Evolutionary conservation across 179 eudicot species (phyloP).

Genomic region (Gypsophila paniculata): DNA sequence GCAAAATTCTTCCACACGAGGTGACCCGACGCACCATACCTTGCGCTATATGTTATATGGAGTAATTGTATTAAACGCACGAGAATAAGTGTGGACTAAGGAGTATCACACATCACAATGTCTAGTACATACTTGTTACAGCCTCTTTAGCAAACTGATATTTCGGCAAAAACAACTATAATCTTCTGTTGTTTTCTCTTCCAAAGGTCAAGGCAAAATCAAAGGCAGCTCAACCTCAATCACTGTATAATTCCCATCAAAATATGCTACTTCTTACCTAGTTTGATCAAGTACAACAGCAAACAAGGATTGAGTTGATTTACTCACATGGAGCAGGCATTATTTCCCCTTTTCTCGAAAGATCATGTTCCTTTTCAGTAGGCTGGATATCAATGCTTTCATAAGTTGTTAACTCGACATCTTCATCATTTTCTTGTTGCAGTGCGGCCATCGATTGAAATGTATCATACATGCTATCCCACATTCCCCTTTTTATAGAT

Average conservation of each 20-base stretch:
- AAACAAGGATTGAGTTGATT: not conserved
- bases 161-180: too few species aligned
- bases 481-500: constrained; percentile 71
- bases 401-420: constrained; percentile 30
- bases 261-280: not conserved
- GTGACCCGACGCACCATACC: too few species aligned
- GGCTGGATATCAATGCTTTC: constrained; percentile 56
- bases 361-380: constrained; percentile 31
- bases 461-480: constrained; percentile 85
- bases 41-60: too few species aligned
- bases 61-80: too few species aligned
- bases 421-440: constrained; percentile 27
- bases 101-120: too few species aligned
- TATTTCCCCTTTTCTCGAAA: constrained; percentile 13
- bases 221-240: not conserved
- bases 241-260: not conserved
- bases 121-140: too few species aligned
- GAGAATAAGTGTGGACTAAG: too few species aligned
- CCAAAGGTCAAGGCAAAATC: not conserved
- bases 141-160: too few species aligned
- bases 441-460: constrained; percentile 47
- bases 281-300: not conserved
- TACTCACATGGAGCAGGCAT: constrained; percentile 43
- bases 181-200: not conserved
- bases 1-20: too few species aligned